Base-by-base conservation (phyloP, 306 rosid species). In the Dalbergia cultrata region DNA sequence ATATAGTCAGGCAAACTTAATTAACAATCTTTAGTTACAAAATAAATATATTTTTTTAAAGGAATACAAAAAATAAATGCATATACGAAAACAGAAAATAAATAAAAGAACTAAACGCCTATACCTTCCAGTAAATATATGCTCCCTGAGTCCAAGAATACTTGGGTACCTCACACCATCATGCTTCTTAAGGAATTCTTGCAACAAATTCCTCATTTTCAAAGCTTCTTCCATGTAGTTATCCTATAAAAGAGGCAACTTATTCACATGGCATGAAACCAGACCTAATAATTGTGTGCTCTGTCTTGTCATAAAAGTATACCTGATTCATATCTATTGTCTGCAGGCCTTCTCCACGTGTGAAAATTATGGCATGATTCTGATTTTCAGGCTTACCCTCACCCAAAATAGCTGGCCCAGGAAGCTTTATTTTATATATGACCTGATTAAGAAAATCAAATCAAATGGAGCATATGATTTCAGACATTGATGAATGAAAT, bases 321-420 rank as follows among this genome's bases (percentile, higher is more conserved):
- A 93, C 99, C 98, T 95, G 99, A 83, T 95, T 95, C 99, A 95
- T 95, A 78, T 95, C 98, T 80, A 95, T 95, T 17, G 99, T 86
- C 77, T 95, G 99, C 87, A 95, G 86, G 80, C 98, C 99, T 84
- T 95, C 99, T 17, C 99, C 99, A 7, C 99, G 97, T 13, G 96
- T 86, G 86, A 95, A 95, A 71, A 95, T 93, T 76, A 95, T 91
- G 58, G 99, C 97, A 85, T 95, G 99, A 78, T 95, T 95, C 89
- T 95, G 98, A 90, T 93, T 95, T 83, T 95, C 99, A 70, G 99
- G 99, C 88, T 95, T 95, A 61, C 99, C 99, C 88, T 95, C 99
- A 64, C 99, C 99, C 88, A 93, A 87, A 62, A 93, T 89, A 57
- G 98, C 96, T 59, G 96, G 97, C 68, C 99, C 99, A 3, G 98